Percentiles rank a stretch among this genome's conserved stretches.
Conservation (phyloP, 2,329 filamentous ascomycete species). For the Simplicillium sp. region DNA sequence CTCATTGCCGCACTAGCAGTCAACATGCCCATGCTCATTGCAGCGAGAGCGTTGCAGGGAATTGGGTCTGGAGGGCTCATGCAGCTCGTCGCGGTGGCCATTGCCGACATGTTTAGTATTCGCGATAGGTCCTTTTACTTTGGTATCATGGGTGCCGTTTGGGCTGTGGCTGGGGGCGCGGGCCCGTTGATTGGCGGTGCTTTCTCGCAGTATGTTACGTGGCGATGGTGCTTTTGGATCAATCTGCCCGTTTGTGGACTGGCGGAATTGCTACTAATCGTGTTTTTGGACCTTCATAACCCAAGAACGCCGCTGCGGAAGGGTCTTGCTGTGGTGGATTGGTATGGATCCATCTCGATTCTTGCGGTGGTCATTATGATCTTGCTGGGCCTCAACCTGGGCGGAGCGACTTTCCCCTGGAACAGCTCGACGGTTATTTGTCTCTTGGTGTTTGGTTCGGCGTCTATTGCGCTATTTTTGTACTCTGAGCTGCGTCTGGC, state of each 20-base stretch:
- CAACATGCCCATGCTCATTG: conserved; percentile 37
- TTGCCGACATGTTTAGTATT: conserved; percentile 37
- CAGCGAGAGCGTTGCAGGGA: conserved; percentile 35
- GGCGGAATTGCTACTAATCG: conserved; percentile 47
- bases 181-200: conserved; percentile 57
- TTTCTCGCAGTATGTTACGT: conserved; percentile 47
- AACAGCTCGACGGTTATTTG: conserved; percentile 50
- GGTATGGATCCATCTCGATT: conserved; percentile 51
- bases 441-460: conserved; percentile 49
- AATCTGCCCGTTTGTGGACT: conserved; percentile 43
- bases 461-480: conserved; percentile 41
- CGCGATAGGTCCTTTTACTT: conserved; percentile 29
- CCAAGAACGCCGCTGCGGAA: conserved; percentile 52
- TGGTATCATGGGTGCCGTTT: conserved; percentile 55
- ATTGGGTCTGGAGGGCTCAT: conserved; percentile 38
- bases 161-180: conserved; percentile 56
- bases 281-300: conserved; percentile 58
- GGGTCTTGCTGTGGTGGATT: conserved; percentile 53
- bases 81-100: conserved; percentile 38
- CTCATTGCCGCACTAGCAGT: conserved; percentile 32
- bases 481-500: conserved; percentile 56
- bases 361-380: conserved; percentile 60
- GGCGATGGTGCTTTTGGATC: conserved; percentile 42
- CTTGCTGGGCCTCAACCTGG: conserved; percentile 60
- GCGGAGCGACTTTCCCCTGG: conserved; percentile 55